These are phyloP conservation scores for Debaryomycetaceae sp. DNA, from an alignment of 1,139 yeast species.

Conservation along the genomic window DNA sequence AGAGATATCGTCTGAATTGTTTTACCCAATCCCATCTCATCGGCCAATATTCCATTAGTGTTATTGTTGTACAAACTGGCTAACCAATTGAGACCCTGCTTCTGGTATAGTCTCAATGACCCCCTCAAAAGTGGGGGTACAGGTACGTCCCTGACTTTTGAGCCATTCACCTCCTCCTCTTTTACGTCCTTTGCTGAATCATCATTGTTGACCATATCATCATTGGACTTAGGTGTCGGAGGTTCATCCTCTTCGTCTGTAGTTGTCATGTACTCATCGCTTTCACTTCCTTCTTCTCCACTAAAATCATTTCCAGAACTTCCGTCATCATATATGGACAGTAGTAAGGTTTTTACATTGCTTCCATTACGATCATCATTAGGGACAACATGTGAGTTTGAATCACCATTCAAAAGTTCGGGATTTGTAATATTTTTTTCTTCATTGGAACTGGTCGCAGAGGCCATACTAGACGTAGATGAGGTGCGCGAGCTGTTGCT, in stretches of 20 bases:
- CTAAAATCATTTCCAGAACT: background rate
- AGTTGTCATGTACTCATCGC: conserved; percentile 18
- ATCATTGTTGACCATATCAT: conserved; percentile 12
- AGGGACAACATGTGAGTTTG: background rate
- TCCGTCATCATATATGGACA: background rate
- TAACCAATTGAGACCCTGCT: conserved; percentile 95
- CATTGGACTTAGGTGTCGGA: conserved; percentile 23
- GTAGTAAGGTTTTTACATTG: background rate
- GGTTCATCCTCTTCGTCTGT: conserved; percentile 28
- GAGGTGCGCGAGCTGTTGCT: conserved; percentile 4
- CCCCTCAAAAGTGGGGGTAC: conserved; percentile 72
- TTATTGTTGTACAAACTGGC: conserved; percentile 90
- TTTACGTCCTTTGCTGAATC: conserved; percentile 10
- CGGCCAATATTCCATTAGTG: conserved; percentile 96
- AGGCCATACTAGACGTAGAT: conserved; percentile 16
- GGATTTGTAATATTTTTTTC: conserved; percentile 7
- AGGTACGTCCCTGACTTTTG: conserved; percentile 66
- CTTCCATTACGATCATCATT: background rate
- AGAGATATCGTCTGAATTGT: conserved; percentile 94
- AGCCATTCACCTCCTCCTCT: conserved; percentile 41
- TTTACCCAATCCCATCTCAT: conserved; percentile 98
- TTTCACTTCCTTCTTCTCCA: conserved; percentile 14
- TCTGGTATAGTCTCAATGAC: conserved; percentile 83
- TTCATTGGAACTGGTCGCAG: conserved; percentile 15
- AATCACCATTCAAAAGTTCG: background rate